phyloP scores from a whole-genome alignment of 768 basidiomycete species.

The Collybiopsis confluens region DNA sequence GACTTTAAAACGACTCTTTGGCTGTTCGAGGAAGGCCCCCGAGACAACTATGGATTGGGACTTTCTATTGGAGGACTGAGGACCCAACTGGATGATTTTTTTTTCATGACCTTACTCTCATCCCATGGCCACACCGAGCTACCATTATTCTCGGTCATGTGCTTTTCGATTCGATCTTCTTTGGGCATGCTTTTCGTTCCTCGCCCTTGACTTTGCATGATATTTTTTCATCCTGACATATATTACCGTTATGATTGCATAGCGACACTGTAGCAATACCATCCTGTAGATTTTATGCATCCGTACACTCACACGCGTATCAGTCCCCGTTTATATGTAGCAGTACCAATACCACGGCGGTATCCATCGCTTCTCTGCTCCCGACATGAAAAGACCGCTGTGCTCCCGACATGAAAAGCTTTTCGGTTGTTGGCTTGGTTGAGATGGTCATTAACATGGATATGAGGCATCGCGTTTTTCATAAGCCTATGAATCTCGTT shows the following conservation, averaged over 20 bases:
- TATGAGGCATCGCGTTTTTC: no score
- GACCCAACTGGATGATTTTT: not conserved
- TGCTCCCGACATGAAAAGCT: no score
- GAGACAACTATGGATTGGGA: slow-evolving; percentile 71
- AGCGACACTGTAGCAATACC: slow-evolving; percentile 4
- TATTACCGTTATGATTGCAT: not conserved
- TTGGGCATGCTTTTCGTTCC: not conserved
- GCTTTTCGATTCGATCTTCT: not conserved
- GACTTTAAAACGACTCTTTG: slow-evolving; percentile 58
- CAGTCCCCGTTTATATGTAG: slow-evolving; percentile 2
- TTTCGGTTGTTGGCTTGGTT: no score
- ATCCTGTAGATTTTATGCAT: not conserved
- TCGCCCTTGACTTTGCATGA: not conserved
- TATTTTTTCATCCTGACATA: slow-evolving; percentile 9
- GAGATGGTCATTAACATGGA: no score
- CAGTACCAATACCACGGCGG: not conserved
- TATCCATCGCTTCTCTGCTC: slow-evolving; percentile 9
- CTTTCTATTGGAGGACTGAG: slow-evolving; percentile 66
- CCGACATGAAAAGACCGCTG: not conserved
- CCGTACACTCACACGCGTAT: not conserved
- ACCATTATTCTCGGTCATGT: not conserved
- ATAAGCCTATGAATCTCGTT: no score
- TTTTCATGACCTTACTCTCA: not conserved
- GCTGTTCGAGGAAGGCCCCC: slow-evolving; percentile 50
- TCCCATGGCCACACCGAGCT: no score